These are phyloP conservation scores for Apophysomyces elegans DNA, from an alignment of 371 early-diverging fungal species.

Conservation along the genomic window DNA sequence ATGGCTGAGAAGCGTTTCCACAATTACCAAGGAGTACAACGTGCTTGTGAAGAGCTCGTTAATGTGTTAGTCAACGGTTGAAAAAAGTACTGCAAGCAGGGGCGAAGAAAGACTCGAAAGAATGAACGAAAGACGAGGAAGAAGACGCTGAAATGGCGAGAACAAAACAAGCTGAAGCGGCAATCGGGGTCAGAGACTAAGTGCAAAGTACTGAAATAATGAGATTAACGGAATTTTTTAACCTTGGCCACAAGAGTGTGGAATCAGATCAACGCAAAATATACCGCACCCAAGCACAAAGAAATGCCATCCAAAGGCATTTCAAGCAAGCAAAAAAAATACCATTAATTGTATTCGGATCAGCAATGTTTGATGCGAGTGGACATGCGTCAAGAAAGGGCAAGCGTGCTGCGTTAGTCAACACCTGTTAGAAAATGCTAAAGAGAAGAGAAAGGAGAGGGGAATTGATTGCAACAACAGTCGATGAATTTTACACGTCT, in stretches of 20 bases:
- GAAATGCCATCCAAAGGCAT: background rate
- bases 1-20: slow-evolving; percentile 3
- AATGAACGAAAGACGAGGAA: background rate
- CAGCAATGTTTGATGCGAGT: background rate
- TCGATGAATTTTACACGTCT: slow-evolving; percentile 1
- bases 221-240: background rate
- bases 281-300: background rate
- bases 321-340: background rate
- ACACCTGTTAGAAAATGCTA: background rate
- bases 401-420: background rate
- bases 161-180: too few species aligned
- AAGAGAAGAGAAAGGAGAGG: background rate
- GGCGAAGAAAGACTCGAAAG: background rate
- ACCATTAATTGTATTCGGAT: background rate
- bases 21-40: slow-evolving; percentile 19
- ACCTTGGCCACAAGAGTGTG: background rate
- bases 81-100: background rate
- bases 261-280: background rate
- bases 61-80: background rate
- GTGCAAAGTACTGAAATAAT: background rate
- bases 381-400: background rate
- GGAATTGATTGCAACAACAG: background rate
- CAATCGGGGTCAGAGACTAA: background rate
- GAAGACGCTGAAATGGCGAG: background rate
- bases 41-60: slow-evolving; percentile 9